These are phyloP conservation scores for Xylaria intraflava DNA, from an alignment of 495 filamentous ascomycete species.

Conservation along the genomic window DNA sequence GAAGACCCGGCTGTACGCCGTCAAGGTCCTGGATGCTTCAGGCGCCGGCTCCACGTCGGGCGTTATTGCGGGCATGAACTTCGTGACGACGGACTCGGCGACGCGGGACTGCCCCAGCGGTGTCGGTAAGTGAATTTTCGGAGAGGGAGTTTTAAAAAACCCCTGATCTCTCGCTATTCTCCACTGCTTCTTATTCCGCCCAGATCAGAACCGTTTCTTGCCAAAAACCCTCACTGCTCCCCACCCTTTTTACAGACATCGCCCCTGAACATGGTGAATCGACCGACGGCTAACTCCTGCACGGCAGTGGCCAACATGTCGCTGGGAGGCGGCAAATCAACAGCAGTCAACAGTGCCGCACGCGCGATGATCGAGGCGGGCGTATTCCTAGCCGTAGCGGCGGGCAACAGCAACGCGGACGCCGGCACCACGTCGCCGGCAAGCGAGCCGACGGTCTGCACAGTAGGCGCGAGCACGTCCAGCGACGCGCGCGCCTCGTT, in stretches of 20 bases:
- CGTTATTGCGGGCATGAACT: conserved; percentile 46
- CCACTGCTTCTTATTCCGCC: too few species aligned
- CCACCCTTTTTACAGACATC: too few species aligned
- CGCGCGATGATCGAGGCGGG: conserved; percentile 42
- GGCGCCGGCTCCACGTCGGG: conserved; percentile 44
- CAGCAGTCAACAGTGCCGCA: conserved; percentile 49
- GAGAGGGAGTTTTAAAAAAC: too few species aligned
- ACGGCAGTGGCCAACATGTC: conserved; percentile 47
- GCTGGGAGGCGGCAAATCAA: conserved; percentile 48
- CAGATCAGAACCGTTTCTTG: conserved; percentile 27
- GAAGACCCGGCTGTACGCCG: conserved; percentile 39
- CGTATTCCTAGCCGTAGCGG: conserved; percentile 50
- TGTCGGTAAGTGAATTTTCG: not conserved
- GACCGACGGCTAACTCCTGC: conserved; percentile 19
- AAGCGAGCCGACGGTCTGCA: conserved; percentile 50
- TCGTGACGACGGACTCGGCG: conserved; percentile 30
- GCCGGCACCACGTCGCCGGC: conserved; percentile 49
- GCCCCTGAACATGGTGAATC: conserved; percentile 28
- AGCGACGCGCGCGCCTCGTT: conserved; percentile 46
- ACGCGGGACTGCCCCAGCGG: conserved; percentile 5
- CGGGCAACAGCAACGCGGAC: conserved; percentile 46
- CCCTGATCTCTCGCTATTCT: not conserved
- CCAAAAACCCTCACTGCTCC: too few species aligned
- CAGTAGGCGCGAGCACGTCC: conserved; percentile 50
- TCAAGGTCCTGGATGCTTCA: conserved; percentile 45